Conservation (phyloP, 2,329 filamentous ascomycete species). For the Anisogramma anomala region DNA sequence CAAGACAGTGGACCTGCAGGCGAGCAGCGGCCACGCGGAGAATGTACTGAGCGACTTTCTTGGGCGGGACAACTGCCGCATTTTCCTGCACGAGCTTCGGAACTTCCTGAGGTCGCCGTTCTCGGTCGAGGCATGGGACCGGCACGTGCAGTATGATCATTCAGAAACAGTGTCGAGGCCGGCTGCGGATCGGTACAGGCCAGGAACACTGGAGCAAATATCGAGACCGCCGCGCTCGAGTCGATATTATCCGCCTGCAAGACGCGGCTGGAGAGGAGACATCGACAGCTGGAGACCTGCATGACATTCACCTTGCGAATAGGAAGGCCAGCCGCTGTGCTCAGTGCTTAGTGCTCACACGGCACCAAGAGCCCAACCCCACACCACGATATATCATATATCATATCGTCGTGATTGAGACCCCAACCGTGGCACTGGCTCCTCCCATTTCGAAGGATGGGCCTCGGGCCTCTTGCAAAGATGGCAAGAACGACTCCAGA, state of each 20-base stretch:
- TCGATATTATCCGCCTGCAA: not conserved
- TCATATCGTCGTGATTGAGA: no score
- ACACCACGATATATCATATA: no score
- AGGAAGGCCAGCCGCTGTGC: no score
- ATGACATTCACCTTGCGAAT: not conserved
- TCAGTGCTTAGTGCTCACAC: no score
- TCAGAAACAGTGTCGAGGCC: not conserved
- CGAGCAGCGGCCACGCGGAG: conserved; percentile 66
- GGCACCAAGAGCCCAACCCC: no score
- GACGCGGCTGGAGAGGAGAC: not conserved
- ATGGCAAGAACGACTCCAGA: no score
- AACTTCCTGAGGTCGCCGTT: conserved; percentile 77
- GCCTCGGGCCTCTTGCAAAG: not conserved
- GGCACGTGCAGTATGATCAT: conserved; percentile 56
- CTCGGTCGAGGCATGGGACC: conserved; percentile 64
- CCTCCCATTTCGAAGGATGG: no score
- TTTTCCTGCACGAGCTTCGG: conserved; percentile 78
- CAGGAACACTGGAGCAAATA: not conserved
- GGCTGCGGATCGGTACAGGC: conserved; percentile 4
- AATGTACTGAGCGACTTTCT: conserved; percentile 69
- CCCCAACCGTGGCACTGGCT: no score
- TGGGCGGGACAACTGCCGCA: conserved; percentile 56
- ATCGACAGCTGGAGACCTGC: not conserved
- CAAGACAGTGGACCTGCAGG: conserved; percentile 72
- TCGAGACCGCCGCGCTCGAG: not conserved